These are phyloP conservation scores for Vitis rotundifolia DNA, from an alignment of 164 flowering plant genomes.

Conservation along the genomic window DNA sequence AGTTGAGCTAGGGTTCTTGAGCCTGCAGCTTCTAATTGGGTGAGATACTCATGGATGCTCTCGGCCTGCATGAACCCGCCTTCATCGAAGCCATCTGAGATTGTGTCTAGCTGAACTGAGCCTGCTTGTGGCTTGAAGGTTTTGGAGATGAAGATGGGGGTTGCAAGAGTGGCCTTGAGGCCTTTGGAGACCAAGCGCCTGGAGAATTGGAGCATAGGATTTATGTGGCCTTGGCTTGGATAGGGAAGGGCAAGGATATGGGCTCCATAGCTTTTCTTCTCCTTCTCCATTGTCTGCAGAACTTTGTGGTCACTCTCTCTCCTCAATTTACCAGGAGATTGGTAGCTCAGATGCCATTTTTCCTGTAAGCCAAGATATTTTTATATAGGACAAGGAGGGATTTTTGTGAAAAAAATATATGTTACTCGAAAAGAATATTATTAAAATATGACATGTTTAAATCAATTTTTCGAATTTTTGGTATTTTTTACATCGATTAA, in stretches of 20 bases:
- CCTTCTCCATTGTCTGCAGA: conserved; percentile 8
- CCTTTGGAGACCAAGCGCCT: conserved; percentile 34
- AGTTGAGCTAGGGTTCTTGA: conserved; percentile 33
- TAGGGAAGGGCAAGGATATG: conserved; percentile 30
- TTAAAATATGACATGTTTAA: too few relatives aligned
- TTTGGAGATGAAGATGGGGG: conserved; percentile 20
- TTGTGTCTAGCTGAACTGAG: conserved; percentile 24
- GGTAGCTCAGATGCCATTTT: too few relatives aligned
- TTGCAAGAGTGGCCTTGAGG: conserved; percentile 17
- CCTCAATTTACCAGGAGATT: too few relatives aligned
- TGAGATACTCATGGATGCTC: conserved; percentile 19
- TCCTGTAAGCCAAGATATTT: too few relatives aligned
- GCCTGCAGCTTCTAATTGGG: conserved; percentile 28
- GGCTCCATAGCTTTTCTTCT: conserved; percentile 1
- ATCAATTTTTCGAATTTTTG: too few relatives aligned
- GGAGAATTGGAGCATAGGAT: conserved; percentile 39
- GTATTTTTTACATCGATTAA: too few relatives aligned
- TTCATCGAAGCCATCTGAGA: conserved; percentile 43
- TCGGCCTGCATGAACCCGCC: conserved; percentile 31
- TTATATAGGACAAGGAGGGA: too few relatives aligned
- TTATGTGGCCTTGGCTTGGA: conserved; percentile 42
- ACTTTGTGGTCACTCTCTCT: too few relatives aligned
- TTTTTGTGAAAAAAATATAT: too few relatives aligned
- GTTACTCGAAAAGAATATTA: too few relatives aligned
- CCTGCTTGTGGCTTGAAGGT: conserved; percentile 7